Conservation (phyloP, 192 early-diverging fungal genomes). For the Globomyces pollinis-pini region DNA sequence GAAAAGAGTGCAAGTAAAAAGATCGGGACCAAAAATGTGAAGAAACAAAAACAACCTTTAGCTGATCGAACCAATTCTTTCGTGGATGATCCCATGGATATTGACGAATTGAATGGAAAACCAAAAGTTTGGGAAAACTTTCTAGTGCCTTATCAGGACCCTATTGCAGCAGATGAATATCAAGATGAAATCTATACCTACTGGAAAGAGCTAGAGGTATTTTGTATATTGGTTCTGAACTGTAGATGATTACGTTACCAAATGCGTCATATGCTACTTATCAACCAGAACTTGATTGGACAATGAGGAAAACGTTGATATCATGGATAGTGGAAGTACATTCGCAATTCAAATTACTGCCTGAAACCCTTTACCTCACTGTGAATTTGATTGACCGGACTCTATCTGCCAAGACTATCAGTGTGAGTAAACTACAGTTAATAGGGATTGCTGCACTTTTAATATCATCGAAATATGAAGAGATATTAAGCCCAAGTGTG, state of each 20-base stretch:
- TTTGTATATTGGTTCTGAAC: not conserved
- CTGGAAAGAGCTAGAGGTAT: slow-evolving; percentile 34
- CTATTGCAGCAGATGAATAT: slow-evolving; percentile 9
- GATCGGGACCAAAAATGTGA: no score
- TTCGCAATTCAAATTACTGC: slow-evolving; percentile 18
- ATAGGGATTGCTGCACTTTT: slow-evolving; percentile 77
- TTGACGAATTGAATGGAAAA: not conserved
- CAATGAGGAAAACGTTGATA: slow-evolving; percentile 75
- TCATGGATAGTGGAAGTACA: slow-evolving; percentile 87
- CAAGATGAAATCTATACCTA: slow-evolving; percentile 45
- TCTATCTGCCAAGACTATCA: slow-evolving; percentile 65
- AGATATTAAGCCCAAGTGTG: slow-evolving; percentile 67
- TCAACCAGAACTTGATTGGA: slow-evolving; percentile 76
- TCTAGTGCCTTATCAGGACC: not conserved
- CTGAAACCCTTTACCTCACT: slow-evolving; percentile 80
- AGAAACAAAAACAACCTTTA: no score
- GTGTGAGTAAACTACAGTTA: slow-evolving; percentile 71
- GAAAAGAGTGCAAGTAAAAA: no score
- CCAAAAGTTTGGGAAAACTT: not conserved
- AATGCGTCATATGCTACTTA: slow-evolving; percentile 14
- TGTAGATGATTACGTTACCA: slow-evolving; percentile 7
- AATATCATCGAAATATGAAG: slow-evolving; percentile 85
- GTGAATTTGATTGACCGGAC: slow-evolving; percentile 88
- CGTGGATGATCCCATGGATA: slow-evolving; percentile 3
- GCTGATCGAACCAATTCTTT: no score